Percentiles rank a stretch among this genome's conserved stretches.
These are phyloP conservation scores for Secale cereale DNA, from an alignment of 176 grass and related monocot species.

Conservation along the genomic window DNA sequence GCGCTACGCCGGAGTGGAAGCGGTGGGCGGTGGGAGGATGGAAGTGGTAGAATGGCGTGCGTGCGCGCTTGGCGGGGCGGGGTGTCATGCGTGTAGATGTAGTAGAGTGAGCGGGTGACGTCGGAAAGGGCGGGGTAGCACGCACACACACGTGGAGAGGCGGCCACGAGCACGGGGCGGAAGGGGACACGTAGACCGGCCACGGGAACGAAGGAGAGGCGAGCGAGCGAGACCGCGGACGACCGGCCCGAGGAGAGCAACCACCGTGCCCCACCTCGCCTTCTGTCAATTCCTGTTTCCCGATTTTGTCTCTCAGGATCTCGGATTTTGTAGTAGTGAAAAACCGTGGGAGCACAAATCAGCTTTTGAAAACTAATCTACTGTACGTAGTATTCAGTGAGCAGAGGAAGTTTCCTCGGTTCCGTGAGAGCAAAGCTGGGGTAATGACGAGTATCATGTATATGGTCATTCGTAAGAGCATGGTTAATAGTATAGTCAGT, in stretches of 20 bases:
- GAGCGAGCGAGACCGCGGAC: not conserved
- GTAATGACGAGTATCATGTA: no score
- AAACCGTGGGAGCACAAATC: not conserved
- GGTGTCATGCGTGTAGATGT: not conserved
- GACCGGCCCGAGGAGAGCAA: not conserved
- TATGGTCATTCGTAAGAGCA: no score
- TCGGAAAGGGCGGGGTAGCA: not conserved
- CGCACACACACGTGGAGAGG: slow-evolving; percentile 37
- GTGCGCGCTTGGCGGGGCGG: slow-evolving; percentile 31
- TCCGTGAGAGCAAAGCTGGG: no score
- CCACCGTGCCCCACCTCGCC: slow-evolving; percentile 19
- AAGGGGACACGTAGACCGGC: slow-evolving; percentile 36
- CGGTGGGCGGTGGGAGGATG: slow-evolving; percentile 14
- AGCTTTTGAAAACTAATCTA: no score
- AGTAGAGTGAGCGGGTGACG: slow-evolving; percentile 21
- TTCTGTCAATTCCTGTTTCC: slow-evolving; percentile 56
- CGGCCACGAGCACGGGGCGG: slow-evolving; percentile 15
- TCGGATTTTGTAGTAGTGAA: not conserved
- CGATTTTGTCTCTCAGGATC: slow-evolving; percentile 10
- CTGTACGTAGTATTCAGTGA: no score
- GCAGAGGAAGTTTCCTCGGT: not conserved
- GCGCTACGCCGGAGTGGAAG: slow-evolving; percentile 6
- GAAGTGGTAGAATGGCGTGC: not conserved
- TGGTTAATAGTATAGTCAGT: no score
- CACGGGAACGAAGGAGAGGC: slow-evolving; percentile 8